Evolutionary conservation across 306 rosid genomes (phyloP), one percentile per base, ranked within the genome.

Genomic region (Sphenostylis stenocarpa): DNA sequence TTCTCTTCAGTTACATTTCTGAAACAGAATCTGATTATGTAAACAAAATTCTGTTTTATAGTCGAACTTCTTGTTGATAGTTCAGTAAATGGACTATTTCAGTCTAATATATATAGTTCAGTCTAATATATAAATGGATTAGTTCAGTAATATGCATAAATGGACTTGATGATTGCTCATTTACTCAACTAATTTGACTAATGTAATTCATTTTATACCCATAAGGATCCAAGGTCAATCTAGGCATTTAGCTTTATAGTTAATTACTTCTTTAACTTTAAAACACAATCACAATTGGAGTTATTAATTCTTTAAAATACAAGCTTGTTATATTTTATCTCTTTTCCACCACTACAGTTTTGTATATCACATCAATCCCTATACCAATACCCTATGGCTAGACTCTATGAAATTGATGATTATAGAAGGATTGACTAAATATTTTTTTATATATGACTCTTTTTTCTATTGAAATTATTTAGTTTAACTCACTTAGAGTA

Each of bases 351-450:
- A 11, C 36, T 51, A 4, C 13, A 57, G 45, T 65, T 67, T 51
- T 66, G 56, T 53, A 41, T 39, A n/a, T 76, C 39, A 38, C 17
- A 39, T 66, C 57, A 16, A 26, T 13, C 24, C 53, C 8, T 74
- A n/a, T n/a, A 58, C 62, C 2, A 24, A n/a, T n/a, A n/a, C n/a
- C n/a, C 34, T 14, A 45, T 67, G 13, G 41, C 20, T 81, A 36
- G 65, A 74, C 56, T 36, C 53, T 3, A 53, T 23, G 41, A 21
- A 26, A 68, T 41, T 75, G 52, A 29, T 29, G 0, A 56, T 6
- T 44, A 52, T 44, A 56, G 34, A 60, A 70, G 39, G 29, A 31
- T 14, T 79, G 12, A 36, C 71, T 78, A 63, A 79, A 64, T 23
- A 41, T 75, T 38, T 31, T 60, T 34, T 23, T 62, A 19, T 14